These are phyloP conservation scores for Hibiscus trionum DNA, from an alignment of 345 rosid genomes.

Conservation along the genomic window DNA sequence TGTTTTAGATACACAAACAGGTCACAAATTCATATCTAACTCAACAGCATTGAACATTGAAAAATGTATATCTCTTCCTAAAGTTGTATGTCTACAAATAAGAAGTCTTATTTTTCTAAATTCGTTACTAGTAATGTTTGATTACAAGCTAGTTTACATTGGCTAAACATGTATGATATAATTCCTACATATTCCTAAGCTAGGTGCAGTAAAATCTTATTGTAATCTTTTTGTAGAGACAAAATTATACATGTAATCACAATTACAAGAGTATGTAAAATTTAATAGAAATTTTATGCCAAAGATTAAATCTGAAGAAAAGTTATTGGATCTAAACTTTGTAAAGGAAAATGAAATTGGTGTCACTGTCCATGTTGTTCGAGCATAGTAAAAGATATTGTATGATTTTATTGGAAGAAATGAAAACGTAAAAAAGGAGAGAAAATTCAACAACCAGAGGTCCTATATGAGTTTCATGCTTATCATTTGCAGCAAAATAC, in stretches of 20 bases:
- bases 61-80: not conserved
- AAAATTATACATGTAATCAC: too few species aligned
- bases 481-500: slow-evolving; percentile 51
- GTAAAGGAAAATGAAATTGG: too few species aligned
- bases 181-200: not conserved
- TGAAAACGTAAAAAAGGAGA: too few species aligned
- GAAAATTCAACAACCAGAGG: slow-evolving; percentile 51
- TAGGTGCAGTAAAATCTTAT: not conserved
- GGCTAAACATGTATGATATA: not conserved
- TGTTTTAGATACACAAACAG: not conserved
- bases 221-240: too few species aligned
- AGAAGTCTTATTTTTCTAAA: not conserved
- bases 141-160: not conserved
- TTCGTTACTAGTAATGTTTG: not conserved
- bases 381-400: too few species aligned
- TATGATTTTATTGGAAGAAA: too few species aligned
- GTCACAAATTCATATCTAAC: not conserved
- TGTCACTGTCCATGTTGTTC: too few species aligned
- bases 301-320: too few species aligned
- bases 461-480: slow-evolving; percentile 36
- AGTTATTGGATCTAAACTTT: too few species aligned
- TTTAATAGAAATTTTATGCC: too few species aligned
- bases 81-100: not conserved
- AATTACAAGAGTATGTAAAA: too few species aligned
- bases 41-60: not conserved